A percentile compares a stretch with the other conserved stretches of the same genome.
Evolutionary conservation across 495 filamentous ascomycete species (phyloP).

Genomic region (Hyaloscypha variabilis): DNA sequence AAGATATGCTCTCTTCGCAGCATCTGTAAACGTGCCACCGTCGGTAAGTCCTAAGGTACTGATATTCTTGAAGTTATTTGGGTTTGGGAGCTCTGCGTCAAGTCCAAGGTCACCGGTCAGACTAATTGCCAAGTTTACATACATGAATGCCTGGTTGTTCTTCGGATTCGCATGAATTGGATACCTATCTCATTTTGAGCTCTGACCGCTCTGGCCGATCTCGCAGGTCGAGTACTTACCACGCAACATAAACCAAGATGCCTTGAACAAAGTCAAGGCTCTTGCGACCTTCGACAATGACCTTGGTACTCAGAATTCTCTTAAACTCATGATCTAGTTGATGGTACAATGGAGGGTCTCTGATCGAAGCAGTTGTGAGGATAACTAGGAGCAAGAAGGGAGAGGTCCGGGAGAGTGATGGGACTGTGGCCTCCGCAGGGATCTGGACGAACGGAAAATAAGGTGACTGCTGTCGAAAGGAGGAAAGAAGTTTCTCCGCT

Average conservation of each 20-base stretch:
- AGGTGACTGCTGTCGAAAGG: slow-evolving; percentile 29
- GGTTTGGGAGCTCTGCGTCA: slow-evolving; percentile 32
- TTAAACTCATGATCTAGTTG: slow-evolving; percentile 34
- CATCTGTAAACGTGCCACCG: slow-evolving; percentile 27
- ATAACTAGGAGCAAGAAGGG: slow-evolving; percentile 43
- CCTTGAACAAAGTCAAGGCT: slow-evolving; percentile 45
- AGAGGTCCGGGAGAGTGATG: slow-evolving; percentile 35
- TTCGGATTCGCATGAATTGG: slow-evolving; percentile 33
- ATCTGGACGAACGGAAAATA: slow-evolving; percentile 45
- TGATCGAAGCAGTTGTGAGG: slow-evolving; percentile 30
- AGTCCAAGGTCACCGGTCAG: slow-evolving; percentile 26
- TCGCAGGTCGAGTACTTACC: slow-evolving; percentile 30
- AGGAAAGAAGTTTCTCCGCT: slow-evolving; percentile 24
- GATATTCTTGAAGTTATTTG: slow-evolving; percentile 19
- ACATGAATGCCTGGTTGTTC: slow-evolving; percentile 36
- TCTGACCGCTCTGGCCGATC: neutral
- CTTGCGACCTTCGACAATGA: slow-evolving; percentile 39
- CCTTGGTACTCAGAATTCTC: slow-evolving; percentile 31
- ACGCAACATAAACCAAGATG: slow-evolving; percentile 43
- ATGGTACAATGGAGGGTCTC: slow-evolving; percentile 31
- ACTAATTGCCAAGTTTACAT: slow-evolving; percentile 32
- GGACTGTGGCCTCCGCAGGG: slow-evolving; percentile 31
- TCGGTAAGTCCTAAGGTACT: slow-evolving; percentile 24
- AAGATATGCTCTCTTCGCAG: slow-evolving; percentile 38
- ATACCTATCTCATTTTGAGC: slow-evolving; percentile 26